Base-by-base conservation (phyloP, 2,329 filamentous ascomycete species). In the Epichloe glyceriae region DNA sequence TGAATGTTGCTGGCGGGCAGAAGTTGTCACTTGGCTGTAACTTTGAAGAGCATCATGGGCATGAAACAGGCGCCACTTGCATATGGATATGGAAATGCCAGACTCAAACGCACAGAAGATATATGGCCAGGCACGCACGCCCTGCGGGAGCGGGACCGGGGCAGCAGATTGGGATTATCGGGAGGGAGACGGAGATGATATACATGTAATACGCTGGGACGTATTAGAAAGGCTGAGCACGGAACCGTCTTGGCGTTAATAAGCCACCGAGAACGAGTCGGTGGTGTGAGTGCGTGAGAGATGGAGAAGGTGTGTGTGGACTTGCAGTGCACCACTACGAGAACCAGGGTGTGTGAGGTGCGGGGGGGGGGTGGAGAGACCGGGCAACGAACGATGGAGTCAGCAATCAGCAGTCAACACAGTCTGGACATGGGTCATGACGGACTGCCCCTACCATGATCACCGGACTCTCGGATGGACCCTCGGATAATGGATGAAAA, bases 151-250 rank as follows among this genome's bases (percentile, higher is more conserved):
- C 52, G 43, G 49, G 52, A 22, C 34, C 19, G 30, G 40, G 19
- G 15, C 8, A 17, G 3, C 10, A 17, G 12, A 11, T 22, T n/a
- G 30, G 7, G 22, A 10, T 12, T 10, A 33, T n/a, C 11, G 34
- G 35, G 49, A 22, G 52, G 52, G 46, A 48, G 34, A 44, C 17
- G 49, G 40, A 49, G 49, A 51, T 51, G 40, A 45, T 53, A 53
- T 53, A 52, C n/a, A n/a, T 49, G 46, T 15, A 17, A 12, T 43
- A 49, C 30, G 30, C 30, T 14, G 17, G n/a, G n/a, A n/a, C n/a
- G n/a, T n/a, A n/a, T n/a, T n/a, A n/a, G n/a, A 20, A 10, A 35
- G 47, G 47, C 47, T 37, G 38, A n/a, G 41, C 26, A 15, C n/a
- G 38, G 47, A n/a, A 49, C 39, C 38, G 39, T 12, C 10, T 30